Base-by-base conservation (phyloP, 1,139 yeast genomes). In the Yamadazyma mexicana region DNA sequence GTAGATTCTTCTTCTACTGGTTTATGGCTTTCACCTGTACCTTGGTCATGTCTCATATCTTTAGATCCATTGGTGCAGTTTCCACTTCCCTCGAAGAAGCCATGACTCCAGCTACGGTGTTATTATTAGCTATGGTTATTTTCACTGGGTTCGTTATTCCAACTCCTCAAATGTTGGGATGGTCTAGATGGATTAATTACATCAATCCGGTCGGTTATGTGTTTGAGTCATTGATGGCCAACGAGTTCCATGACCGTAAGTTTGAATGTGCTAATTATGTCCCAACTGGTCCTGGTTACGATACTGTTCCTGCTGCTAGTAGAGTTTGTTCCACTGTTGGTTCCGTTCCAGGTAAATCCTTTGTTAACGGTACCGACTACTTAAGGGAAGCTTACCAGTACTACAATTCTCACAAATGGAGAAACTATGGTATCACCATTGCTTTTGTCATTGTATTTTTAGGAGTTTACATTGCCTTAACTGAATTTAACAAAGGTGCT, bases 341-440 rank as follows among this genome's bases (percentile, higher is more conserved):
- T 46, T 64, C 91, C 5, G 57, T 55, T 4, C 66, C 87, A 4
- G 96, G 96, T 38, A 50, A 62, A 16, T 47, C 48, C 17, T 51
- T 47, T 37, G 84, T 88, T 33, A 47, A 57, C 26, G 96, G 96
- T 55, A 73, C 79, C 38, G 64, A 52, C 15, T 88, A 81, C 56
- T 48, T 87, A 35, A 52, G 50, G 4, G 46, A 50, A 11, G 60
- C 81, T 2, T 81, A 62, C 56, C 48, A 56, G 10, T 87, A 84
- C 61, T 52, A 59, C 32, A 71, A 75, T 49, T 44, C 64, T 7
- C 89, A 88, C 59, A 77, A 78, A 55, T 88, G 96, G 96, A 81
- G 96, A 66, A 83, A 88, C 55, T 77, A 81, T 49, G 96, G 95
- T 56, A 82, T 88, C 49, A 63, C 75, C 31, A 41, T 81, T 44